phyloP scores from a whole-genome alignment of 2,329 filamentous ascomycete genomes.

The Botrytis deweyae region DNA sequence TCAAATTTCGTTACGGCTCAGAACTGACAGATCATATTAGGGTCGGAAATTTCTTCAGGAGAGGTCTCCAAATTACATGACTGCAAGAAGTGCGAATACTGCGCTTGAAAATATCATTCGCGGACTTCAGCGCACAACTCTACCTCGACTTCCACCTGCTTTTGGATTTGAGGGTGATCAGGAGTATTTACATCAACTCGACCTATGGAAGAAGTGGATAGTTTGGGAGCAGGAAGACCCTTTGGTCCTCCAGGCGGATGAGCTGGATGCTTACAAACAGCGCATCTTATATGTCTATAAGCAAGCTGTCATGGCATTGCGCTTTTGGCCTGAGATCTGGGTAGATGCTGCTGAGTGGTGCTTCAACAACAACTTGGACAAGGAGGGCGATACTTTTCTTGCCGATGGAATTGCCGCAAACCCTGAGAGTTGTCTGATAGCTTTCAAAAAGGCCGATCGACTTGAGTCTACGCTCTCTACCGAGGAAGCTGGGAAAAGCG shows the following conservation, averaged over 20 bases:
- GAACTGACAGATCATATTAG: conserved; percentile 45
- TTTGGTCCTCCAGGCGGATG: conserved; percentile 79
- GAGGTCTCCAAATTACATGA: conserved; percentile 91
- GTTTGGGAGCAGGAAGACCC: conserved; percentile 94
- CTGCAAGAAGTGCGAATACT: conserved; percentile 84
- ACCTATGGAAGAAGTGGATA: conserved; percentile 92
- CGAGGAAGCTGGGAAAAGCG: conserved; percentile 72
- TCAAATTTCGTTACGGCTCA: not conserved
- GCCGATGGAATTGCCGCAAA: conserved; percentile 83
- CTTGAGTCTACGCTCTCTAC: conserved; percentile 76
- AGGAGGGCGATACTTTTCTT: conserved; percentile 68
- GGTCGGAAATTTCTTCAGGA: conserved; percentile 95
- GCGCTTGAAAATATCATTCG: conserved; percentile 86
- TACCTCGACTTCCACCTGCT: conserved; percentile 79
- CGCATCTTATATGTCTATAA: conserved; percentile 89
- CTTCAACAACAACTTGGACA: conserved; percentile 70
- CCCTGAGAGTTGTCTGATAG: conserved; percentile 86
- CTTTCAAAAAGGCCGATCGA: conserved; percentile 85
- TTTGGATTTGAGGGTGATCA: conserved; percentile 83
- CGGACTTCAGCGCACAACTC: conserved; percentile 70
- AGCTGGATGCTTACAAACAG: conserved; percentile 69
- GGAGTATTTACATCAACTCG: conserved; percentile 80
- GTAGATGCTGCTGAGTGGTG: conserved; percentile 93
- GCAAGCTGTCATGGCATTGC: conserved; percentile 86
- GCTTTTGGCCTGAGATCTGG: conserved; percentile 96